Evolutionary conservation across 495 filamentous ascomycete species (phyloP), one percentile per base, ranked within the genome.

Genomic region (Mytilinidion resinicola): DNA sequence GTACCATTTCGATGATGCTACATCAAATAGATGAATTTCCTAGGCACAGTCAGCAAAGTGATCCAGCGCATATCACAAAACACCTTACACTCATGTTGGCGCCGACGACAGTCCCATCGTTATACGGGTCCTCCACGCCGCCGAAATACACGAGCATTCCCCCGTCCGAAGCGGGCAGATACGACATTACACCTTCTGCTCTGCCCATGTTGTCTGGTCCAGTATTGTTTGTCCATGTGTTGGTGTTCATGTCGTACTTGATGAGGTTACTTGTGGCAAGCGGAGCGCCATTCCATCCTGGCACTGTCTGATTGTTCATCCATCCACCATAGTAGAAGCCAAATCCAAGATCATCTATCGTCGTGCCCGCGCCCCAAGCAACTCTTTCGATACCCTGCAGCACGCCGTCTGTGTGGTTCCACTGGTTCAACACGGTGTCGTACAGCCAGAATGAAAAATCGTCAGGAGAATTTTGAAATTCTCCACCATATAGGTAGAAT

Each of bases 101-200:
- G 9, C 56, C 68, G 9, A 63, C 56, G n/a, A 56, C 46, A 17
- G 54, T 62, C 15, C 69, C 69, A 42, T 68, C 66, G 25, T 58
- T 56, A 34, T 65, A 53, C 10, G 62, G 63, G 17, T 71, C 71
- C 48, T 71, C 67, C 2, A 78, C 60, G 20, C 80, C 78, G 11
- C 80, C 78, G 64, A 82, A 78, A 51, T 79, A 80, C 4, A 81
- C 66, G 47, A 82, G 64, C 61, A 81, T 71, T 3, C 80, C 80
- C 10, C 59, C 64, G 60, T 85, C 77, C 14, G 78, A 78, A 8
- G 78, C 75, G 1, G 77, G 79, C 19, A 80, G 64, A 59, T 74
- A 79, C 5, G 74, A 65, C 72, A 82, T 74, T 8, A 64, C 55
- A 7, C 76, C 75, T 54, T 80, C 75, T 0, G 72, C 76, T 59